A percentile compares a stretch with the other conserved stretches of the same genome.
Evolutionary conservation across 2,329 filamentous ascomycete species (phyloP).

Genomic region (Blastomyces silverae): DNA sequence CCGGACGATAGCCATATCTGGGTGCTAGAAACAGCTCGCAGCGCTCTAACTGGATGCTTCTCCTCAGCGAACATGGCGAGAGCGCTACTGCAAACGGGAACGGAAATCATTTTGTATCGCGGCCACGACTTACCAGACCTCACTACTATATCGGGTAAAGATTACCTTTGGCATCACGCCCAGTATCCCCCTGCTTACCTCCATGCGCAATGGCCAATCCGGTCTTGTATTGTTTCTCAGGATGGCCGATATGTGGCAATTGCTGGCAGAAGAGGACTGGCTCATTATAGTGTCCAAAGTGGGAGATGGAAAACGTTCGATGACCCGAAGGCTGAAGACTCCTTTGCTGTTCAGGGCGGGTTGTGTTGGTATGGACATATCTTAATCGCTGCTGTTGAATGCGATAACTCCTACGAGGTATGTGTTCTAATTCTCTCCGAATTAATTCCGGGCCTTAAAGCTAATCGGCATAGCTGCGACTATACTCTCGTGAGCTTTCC

Average conservation of each 20-base stretch:
- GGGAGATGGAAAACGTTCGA: conserved; percentile 93
- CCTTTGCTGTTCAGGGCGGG: conserved; percentile 85
- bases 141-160: conserved; percentile 84
- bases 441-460: conserved; percentile 8
- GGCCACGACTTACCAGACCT: conserved; percentile 88
- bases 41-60: conserved; percentile 86
- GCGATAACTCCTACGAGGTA: conserved; percentile 68
- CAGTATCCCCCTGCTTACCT: conserved; percentile 81
- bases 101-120: conserved; percentile 83
- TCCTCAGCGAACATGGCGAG: conserved; percentile 84
- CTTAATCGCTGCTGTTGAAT: conserved; percentile 86
- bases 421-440: conserved; percentile 14
- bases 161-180: conserved; percentile 89
- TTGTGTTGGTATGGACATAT: conserved; percentile 99
- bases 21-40: conserved; percentile 86
- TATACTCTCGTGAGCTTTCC: conserved; percentile 80
- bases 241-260: conserved; percentile 93
- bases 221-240: conserved; percentile 75
- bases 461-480: conserved; percentile 54
- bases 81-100: conserved; percentile 80
- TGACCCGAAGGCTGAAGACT: conserved; percentile 72
- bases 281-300: conserved; percentile 92
- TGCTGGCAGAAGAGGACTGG: conserved; percentile 85
- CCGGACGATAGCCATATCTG: conserved; percentile 71
- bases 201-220: conserved; percentile 87